Conservation (phyloP, 2,329 filamentous ascomycete genomes). For the Biscogniauxia sp. region DNA sequence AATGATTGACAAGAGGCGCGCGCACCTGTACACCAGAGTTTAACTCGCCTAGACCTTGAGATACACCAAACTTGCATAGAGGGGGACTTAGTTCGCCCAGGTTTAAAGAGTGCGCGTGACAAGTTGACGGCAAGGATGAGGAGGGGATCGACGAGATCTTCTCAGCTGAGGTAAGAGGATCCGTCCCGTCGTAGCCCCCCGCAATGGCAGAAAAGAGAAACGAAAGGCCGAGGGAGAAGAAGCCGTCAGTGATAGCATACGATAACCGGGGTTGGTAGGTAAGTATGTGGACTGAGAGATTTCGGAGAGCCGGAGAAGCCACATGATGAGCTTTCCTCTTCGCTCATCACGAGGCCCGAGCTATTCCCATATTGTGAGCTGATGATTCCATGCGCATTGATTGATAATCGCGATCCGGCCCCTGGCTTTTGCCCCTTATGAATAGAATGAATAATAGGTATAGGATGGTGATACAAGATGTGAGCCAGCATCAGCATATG, state of each 20-base stretch:
- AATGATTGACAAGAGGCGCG: no score
- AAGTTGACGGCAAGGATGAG: not conserved
- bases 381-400: not conserved
- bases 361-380: not conserved
- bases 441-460: not conserved
- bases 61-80: no score
- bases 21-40: no score
- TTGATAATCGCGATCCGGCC: not conserved
- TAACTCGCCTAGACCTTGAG: not conserved
- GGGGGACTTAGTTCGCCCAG: no score
- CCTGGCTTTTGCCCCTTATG: not conserved
- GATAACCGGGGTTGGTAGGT: not conserved
- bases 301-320: not conserved
- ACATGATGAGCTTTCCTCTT: not conserved
- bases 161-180: not conserved
- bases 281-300: not conserved
- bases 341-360: not conserved
- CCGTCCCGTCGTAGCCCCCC: not conserved
- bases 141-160: not conserved
- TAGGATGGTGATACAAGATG: not conserved
- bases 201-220: not conserved
- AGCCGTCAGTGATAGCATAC: not conserved
- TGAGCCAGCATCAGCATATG: not conserved
- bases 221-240: not conserved
- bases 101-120: not conserved